These are phyloP conservation scores for Blastocrithidia nonstop DNA, from an alignment of 208 protist genomes.

Conservation along the genomic window DNA sequence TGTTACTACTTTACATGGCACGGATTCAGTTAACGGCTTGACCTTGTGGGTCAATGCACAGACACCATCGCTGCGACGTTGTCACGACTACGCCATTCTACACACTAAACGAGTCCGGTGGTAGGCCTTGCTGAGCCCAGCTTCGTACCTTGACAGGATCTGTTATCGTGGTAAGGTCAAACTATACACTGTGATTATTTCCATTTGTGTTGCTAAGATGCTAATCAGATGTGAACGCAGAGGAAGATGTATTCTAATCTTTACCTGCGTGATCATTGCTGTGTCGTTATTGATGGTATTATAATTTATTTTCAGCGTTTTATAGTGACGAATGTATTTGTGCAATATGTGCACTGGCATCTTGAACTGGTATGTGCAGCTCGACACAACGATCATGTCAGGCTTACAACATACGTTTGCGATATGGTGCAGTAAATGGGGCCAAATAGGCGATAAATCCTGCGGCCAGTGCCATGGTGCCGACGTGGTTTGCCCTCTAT, in stretches of 20 bases:
- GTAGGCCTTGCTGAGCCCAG: slow-evolving; percentile 91
- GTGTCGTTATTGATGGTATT: too few relatives aligned
- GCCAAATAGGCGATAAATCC: slow-evolving; percentile 87
- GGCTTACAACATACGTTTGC: slow-evolving; percentile 41
- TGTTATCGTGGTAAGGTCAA: slow-evolving; percentile 78
- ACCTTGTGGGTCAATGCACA: slow-evolving; percentile 90
- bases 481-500: slow-evolving; percentile 41
- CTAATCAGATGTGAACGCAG: too few relatives aligned
- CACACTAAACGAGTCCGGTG: slow-evolving; percentile 84
- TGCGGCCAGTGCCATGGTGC: slow-evolving; percentile 73
- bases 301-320: too few relatives aligned
- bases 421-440: slow-evolving; percentile 81
- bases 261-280: too few relatives aligned
- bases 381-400: slow-evolving; percentile 60
- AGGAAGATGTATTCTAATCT: too few relatives aligned
- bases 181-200: too few relatives aligned
- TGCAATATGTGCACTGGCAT: too few relatives aligned
- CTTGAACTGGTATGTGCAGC: slow-evolving; percentile 50
- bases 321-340: too few relatives aligned
- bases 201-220: too few relatives aligned
- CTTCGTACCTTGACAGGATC: slow-evolving; percentile 84
- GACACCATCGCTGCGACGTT: slow-evolving; percentile 86
- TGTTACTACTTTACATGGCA: slow-evolving; percentile 82
- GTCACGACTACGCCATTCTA: slow-evolving; percentile 86
- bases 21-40: slow-evolving; percentile 94